Conservation (phyloP, 2,329 filamentous ascomycete species). For the Zymoseptoria tritici region DNA sequence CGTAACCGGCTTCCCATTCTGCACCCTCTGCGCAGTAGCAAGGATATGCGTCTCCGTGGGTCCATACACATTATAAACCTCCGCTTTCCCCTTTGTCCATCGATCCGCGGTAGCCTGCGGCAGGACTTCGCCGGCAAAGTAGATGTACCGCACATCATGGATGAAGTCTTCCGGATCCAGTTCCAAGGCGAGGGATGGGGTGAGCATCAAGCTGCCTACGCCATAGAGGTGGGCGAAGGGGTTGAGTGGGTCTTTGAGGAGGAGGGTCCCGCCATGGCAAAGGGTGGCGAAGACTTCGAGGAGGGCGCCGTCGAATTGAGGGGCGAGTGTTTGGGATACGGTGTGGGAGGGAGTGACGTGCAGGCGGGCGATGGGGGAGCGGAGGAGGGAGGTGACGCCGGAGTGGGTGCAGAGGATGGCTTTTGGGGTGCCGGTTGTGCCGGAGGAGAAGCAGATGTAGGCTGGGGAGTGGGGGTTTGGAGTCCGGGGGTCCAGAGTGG, state of each 20-base stretch:
- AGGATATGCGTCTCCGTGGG: constrained; percentile 2
- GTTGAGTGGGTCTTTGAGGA: neutral
- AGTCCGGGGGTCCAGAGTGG: neutral
- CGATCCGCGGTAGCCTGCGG: neutral
- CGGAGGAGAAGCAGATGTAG: constrained; percentile 4
- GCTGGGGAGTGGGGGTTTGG: neutral
- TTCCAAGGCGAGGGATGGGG: neutral
- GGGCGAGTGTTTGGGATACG: neutral
- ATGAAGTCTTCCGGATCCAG: neutral
- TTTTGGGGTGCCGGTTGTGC: constrained; percentile 2
- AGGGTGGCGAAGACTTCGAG: constrained; percentile 1
- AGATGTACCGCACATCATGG: neutral
- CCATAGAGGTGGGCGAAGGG: neutral
- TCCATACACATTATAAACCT: neutral
- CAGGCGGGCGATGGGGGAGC: neutral
- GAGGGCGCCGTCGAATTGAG: constrained; percentile 4
- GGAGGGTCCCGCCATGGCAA: neutral
- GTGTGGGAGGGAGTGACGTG: neutral
- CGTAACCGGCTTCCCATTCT: neutral
- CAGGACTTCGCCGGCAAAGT: neutral
- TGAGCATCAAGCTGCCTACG: neutral
- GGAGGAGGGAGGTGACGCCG: neutral
- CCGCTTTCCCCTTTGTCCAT: neutral
- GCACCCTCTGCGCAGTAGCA: neutral
- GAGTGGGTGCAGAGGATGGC: constrained; percentile 1